Base-by-base conservation (phyloP, 2,329 filamentous ascomycete genomes). In the Ceratocystis papillata region DNA sequence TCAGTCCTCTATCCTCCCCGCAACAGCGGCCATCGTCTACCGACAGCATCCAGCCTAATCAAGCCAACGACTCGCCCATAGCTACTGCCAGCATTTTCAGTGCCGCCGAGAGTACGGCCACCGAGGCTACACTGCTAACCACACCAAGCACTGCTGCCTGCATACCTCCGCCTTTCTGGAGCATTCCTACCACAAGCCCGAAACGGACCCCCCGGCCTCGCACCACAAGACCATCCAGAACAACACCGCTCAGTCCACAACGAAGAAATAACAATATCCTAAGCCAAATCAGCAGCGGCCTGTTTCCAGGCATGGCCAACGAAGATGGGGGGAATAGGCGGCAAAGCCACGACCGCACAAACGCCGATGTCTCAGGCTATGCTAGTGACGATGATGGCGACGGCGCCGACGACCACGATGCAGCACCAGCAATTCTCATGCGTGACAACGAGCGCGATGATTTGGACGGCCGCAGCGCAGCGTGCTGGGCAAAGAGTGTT, bases 401-500 rank as follows among this genome's bases (percentile, higher is more conserved):
- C 28, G 44, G 10, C 7, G 62, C 45, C 4, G 22, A 64, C 46
- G 50, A 45, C 12, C 15, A 28, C 22, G 67, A 67, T 57, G 59
- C 50, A 28, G 72, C 73, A 0, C 81, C 81, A 45, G 81, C 79
- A 55, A 87, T 87, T 70, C 84, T 79, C 6, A 75, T 87, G 67
- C 81, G 80, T 69, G 84, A 87, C 72, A 86, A 87, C 73, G 83
- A 85, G 70, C 78, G 77, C 44, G 79, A 77, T 68, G 79, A 79
- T 57, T 73, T 77, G 62, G 76, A 80, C 68, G 79, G 79, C 63
- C 75, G 79, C 67, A 83, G 82, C 72, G 79, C 77, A 68, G 83
- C 82, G 12, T 87, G 84, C 74, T 87, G 84, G 84, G 84, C 84
- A 37, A 81, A 79, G 74, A 84, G 82, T 72, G 84, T 86, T 65